Conservation (phyloP, 768 basidiomycete genomes). For the Tulasnella sp. region DNA sequence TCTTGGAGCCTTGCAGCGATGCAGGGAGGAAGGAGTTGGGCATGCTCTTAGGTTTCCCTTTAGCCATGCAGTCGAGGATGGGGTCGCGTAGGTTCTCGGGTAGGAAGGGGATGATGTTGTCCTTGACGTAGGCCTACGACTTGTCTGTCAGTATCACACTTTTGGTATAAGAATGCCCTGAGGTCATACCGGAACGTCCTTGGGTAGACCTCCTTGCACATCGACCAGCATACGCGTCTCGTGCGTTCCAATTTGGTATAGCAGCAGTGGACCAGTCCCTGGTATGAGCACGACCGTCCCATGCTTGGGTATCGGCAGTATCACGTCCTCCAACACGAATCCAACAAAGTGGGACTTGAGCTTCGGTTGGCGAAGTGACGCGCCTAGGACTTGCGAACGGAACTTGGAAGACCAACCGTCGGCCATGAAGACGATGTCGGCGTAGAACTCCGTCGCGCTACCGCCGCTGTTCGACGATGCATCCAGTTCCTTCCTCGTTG, state of each 20-base stretch:
- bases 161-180: background rate
- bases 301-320: conserved; percentile 59
- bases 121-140: conserved; percentile 52
- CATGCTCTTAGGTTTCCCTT: conserved; percentile 77
- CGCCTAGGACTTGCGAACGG: conserved; percentile 39
- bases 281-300: conserved; percentile 78
- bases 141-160: background rate
- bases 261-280: conserved; percentile 73
- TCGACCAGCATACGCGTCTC: conserved; percentile 94
- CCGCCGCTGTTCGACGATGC: conserved; percentile 29
- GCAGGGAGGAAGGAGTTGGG: conserved; percentile 90
- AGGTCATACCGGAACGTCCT: conserved; percentile 48
- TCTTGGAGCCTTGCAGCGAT: conserved; percentile 44
- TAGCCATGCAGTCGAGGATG: conserved; percentile 58
- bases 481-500: conserved; percentile 34
- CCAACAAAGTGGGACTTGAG: conserved; percentile 78
- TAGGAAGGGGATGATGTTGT: conserved; percentile 67
- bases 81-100: conserved; percentile 58
- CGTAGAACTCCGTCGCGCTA: conserved; percentile 41
- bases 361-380: conserved; percentile 19
- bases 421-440: conserved; percentile 74
- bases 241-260: conserved; percentile 82
- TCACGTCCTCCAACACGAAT: conserved; percentile 64
- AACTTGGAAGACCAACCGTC: conserved; percentile 97
- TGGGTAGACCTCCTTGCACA: conserved; percentile 70